Evolutionary conservation across 768 basidiomycete genomes (phyloP).

Genomic region (Gloeopeniophorella convolvens): DNA sequence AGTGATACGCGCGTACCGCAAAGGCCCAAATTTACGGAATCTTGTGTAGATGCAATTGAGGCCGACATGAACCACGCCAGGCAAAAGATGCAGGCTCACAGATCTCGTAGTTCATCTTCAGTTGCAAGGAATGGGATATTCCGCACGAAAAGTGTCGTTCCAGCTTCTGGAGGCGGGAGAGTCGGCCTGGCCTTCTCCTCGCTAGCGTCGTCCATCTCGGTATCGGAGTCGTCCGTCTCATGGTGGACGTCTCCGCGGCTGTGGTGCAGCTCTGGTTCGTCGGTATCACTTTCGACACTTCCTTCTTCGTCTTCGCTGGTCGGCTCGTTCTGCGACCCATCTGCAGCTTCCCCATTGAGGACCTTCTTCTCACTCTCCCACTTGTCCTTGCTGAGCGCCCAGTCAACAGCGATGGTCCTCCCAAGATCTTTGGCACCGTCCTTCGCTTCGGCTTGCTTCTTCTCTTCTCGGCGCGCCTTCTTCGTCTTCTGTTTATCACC

Average conservation of each 20-base stretch:
- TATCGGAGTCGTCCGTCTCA: constrained; percentile 32
- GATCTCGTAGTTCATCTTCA: constrained; percentile 81
- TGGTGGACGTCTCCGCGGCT: constrained; percentile 29
- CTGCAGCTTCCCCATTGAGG: constrained; percentile 30
- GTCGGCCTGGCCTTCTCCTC: constrained; percentile 35
- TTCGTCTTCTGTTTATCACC: constrained; percentile 29
- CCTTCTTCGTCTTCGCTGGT: constrained; percentile 25
- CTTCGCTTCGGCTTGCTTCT: constrained; percentile 31
- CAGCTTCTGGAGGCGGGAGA: constrained; percentile 78
- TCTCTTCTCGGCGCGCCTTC: constrained; percentile 32
- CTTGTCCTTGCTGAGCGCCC: constrained; percentile 91
- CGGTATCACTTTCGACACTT: constrained; percentile 25
- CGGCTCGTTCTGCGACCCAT: constrained; percentile 32
- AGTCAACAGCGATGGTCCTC: constrained; percentile 86
- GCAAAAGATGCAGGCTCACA: constrained; percentile 48
- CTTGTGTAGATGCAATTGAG: constrained; percentile 34
- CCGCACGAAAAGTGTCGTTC: constrained; percentile 89
- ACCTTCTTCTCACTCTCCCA: constrained; percentile 79
- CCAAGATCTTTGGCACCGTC: constrained; percentile 35
- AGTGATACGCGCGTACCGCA: constrained; percentile 90
- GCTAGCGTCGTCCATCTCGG: constrained; percentile 30
- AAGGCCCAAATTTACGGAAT: constrained; percentile 85
- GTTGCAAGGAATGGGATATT: constrained; percentile 91
- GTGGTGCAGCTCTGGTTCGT: constrained; percentile 36
- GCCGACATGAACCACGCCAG: neutral